Evolutionary conservation across 495 filamentous ascomycete genomes (phyloP).

Genomic region (Penicillium taxi): DNA sequence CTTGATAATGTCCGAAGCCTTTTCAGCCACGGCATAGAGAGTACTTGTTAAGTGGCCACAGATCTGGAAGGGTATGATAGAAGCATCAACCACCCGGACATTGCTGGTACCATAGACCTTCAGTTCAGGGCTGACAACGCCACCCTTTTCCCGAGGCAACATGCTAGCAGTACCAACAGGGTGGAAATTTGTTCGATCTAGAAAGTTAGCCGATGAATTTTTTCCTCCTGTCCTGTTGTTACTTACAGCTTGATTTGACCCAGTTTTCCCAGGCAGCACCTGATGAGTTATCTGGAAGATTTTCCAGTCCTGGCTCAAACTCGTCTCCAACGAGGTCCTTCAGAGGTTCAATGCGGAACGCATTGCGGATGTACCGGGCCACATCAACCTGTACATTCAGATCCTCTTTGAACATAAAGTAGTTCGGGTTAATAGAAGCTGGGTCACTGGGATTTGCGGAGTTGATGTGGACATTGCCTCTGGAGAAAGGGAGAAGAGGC

Average conservation of each 20-base stretch:
- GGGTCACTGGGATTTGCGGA: slow-evolving; percentile 11
- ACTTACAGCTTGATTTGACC: slow-evolving; percentile 16
- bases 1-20: slow-evolving; percentile 37
- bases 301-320: slow-evolving; percentile 9
- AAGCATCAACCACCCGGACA: slow-evolving; percentile 47
- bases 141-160: slow-evolving; percentile 47
- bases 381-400: slow-evolving; percentile 14
- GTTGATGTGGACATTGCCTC: slow-evolving; percentile 35
- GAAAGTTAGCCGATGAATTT: slow-evolving; percentile 15
- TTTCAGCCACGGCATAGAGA: slow-evolving; percentile 54
- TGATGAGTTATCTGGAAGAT: slow-evolving; percentile 11
- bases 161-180: slow-evolving; percentile 45
- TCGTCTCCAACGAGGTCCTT: slow-evolving; percentile 15
- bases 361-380: slow-evolving; percentile 17
- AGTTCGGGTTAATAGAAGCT: slow-evolving; percentile 21
- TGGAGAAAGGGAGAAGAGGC: slow-evolving; percentile 36
- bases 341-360: slow-evolving; percentile 11
- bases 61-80: slow-evolving; percentile 50
- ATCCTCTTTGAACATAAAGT: slow-evolving; percentile 18
- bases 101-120: slow-evolving; percentile 42
- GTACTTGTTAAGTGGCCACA: slow-evolving; percentile 43
- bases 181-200: slow-evolving; percentile 32
- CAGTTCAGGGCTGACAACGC: slow-evolving; percentile 36
- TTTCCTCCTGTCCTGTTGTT: too few relatives aligned
- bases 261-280: slow-evolving; percentile 14